phyloP scores from a whole-genome alignment of 1,139 yeast species.

The Pichia sp. region DNA sequence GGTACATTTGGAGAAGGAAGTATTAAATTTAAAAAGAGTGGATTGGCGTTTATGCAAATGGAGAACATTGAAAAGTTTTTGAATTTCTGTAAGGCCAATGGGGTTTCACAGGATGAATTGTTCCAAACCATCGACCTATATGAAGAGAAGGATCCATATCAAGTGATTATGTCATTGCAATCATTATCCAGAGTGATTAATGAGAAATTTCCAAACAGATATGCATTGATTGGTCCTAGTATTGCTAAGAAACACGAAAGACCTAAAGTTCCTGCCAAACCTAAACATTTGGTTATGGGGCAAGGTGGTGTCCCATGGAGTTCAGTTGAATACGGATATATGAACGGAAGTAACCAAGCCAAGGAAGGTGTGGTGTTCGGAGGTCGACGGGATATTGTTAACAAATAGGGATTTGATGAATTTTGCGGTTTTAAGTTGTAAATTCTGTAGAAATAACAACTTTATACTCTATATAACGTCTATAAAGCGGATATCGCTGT shows the following conservation, averaged over 20 bases:
- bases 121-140: slow-evolving; percentile 81
- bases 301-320: slow-evolving; percentile 44
- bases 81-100: slow-evolving; percentile 54
- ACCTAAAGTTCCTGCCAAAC: slow-evolving; percentile 41
- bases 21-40: slow-evolving; percentile 58
- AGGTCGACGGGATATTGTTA: slow-evolving; percentile 42
- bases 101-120: slow-evolving; percentile 80
- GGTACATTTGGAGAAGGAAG: slow-evolving; percentile 37
- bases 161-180: slow-evolving; percentile 69
- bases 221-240: slow-evolving; percentile 35
- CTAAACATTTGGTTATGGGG: slow-evolving; percentile 32
- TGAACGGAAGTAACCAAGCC: slow-evolving; percentile 53
- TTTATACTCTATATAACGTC: slow-evolving; percentile 13
- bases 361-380: slow-evolving; percentile 53
- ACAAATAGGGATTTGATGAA: slow-evolving; percentile 7
- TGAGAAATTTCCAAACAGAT: slow-evolving; percentile 30
- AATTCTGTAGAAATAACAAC: background rate
- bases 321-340: slow-evolving; percentile 55
- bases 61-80: slow-evolving; percentile 80
- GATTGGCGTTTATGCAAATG: slow-evolving; percentile 81
- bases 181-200: slow-evolving; percentile 68
- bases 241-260: slow-evolving; percentile 38
- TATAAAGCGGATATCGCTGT: slow-evolving; percentile 1
- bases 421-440: too few relatives aligned
- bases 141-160: slow-evolving; percentile 75